A percentile compares a stretch with the other conserved stretches of the same genome.
Evolutionary conservation across 345 rosid species (phyloP).

Genomic region (Eucalyptus victrix): DNA sequence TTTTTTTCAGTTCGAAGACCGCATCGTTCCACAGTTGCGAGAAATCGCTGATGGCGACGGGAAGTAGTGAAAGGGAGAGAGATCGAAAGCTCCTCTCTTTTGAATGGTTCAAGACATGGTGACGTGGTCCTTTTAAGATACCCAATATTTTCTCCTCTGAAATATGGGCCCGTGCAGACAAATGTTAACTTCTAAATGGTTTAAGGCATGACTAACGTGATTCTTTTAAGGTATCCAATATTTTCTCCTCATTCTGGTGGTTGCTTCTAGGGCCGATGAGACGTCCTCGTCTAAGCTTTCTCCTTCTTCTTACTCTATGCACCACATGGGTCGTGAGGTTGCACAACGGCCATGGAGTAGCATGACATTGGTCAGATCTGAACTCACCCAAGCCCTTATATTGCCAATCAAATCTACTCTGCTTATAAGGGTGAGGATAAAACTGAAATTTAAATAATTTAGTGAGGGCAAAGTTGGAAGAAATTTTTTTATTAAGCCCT

Average conservation of each 20-base stretch:
- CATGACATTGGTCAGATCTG: background rate
- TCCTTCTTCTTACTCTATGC: constrained; percentile 51
- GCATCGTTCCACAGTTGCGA: background rate
- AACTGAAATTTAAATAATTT: background rate
- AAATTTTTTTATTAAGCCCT: background rate
- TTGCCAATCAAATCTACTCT: background rate
- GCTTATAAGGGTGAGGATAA: background rate
- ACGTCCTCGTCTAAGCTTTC: constrained; percentile 36
- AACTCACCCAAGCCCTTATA: background rate
- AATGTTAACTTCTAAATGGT: too few species aligned
- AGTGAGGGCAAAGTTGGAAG: background rate
- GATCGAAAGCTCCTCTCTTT: constrained; percentile 59
- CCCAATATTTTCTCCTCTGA: too few species aligned
- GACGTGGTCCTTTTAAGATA: too few species aligned
- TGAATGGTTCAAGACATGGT: too few species aligned
- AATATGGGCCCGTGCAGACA: accelerated
- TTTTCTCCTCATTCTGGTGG: constrained; percentile 48
- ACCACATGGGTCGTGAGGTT: constrained; percentile 68
- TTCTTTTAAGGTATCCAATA: too few species aligned
- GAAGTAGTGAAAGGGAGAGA: constrained; percentile 20
- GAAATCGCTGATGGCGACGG: constrained; percentile 53
- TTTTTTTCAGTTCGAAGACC: background rate
- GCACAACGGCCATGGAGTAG: background rate
- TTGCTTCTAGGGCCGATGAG: constrained; percentile 27
- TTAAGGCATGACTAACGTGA: accelerated